Conservation (phyloP, 768 basidiomycete genomes). For the Cubamyces sp. region DNA sequence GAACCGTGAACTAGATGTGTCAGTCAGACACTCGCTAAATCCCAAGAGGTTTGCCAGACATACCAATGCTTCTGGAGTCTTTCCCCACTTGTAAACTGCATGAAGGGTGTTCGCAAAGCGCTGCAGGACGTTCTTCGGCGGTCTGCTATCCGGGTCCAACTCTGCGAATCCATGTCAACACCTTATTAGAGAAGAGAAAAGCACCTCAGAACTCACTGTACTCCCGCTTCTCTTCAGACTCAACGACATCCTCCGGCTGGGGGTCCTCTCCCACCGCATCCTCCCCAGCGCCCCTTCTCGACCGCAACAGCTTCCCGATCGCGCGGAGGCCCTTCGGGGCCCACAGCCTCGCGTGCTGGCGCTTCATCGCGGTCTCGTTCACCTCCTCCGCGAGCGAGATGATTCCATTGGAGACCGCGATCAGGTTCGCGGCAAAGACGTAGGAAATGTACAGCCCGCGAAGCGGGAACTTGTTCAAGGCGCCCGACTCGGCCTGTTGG, state of each 20-base stretch:
- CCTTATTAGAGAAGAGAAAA: background rate
- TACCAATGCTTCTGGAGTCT: slow-evolving; percentile 47
- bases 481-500: slow-evolving; percentile 30
- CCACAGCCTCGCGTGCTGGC: slow-evolving; percentile 49
- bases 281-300: slow-evolving; percentile 25
- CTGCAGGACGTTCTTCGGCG: slow-evolving; percentile 49
- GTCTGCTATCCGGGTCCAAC: slow-evolving; percentile 51
- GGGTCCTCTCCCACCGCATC: slow-evolving; percentile 33
- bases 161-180: slow-evolving; percentile 28
- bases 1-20: slow-evolving; percentile 49
- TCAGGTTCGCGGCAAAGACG: slow-evolving; percentile 51
- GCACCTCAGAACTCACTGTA: slow-evolving; percentile 29
- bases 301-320: slow-evolving; percentile 34
- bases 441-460: slow-evolving; percentile 53
- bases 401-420: slow-evolving; percentile 42
- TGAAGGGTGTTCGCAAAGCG: slow-evolving; percentile 42
- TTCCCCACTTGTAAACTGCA: slow-evolving; percentile 42
- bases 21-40: background rate
- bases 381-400: slow-evolving; percentile 43
- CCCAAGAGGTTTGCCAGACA: slow-evolving; percentile 5
- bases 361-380: slow-evolving; percentile 41
- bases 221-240: slow-evolving; percentile 32
- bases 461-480: slow-evolving; percentile 33
- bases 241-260: slow-evolving; percentile 36
- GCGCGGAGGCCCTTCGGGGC: slow-evolving; percentile 50